phyloP scores from a whole-genome alignment of 2,329 filamentous ascomycete species.

The Exserohilum rostratum region DNA sequence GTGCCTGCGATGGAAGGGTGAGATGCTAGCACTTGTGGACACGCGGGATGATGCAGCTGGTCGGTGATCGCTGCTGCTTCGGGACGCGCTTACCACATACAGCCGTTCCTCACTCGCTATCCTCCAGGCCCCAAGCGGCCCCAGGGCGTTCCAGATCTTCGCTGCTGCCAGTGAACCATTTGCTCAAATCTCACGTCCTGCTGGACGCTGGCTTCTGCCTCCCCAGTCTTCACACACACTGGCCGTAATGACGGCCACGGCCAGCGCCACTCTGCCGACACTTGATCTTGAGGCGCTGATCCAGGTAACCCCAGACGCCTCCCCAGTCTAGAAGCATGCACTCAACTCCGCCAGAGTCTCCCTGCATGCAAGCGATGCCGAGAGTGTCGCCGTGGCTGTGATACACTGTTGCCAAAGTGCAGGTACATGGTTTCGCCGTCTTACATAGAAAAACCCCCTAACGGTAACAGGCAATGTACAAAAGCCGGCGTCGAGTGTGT shows the following conservation, averaged over 20 bases:
- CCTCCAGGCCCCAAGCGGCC: constrained; percentile 7
- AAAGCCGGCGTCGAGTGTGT: constrained; percentile 45
- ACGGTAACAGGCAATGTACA: constrained; percentile 40
- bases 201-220: background rate
- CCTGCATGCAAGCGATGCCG: constrained; percentile 46
- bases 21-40: constrained; percentile 11
- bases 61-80: constrained; percentile 21
- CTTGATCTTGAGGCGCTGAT: constrained; percentile 33
- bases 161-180: background rate
- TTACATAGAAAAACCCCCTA: constrained; percentile 8
- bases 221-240: background rate
- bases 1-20: constrained; percentile 11
- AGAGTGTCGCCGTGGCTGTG: constrained; percentile 45
- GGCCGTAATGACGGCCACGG: constrained; percentile 23
- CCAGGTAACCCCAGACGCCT: constrained; percentile 24
- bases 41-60: constrained; percentile 19
- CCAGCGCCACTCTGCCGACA: constrained; percentile 13
- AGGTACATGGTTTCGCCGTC: constrained; percentile 22
- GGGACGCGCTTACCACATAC: constrained; percentile 25
- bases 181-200: background rate
- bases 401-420: constrained; percentile 46
- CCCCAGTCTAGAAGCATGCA: constrained; percentile 1
- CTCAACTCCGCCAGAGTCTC: constrained; percentile 30
- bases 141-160: constrained; percentile 5
- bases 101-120: constrained; percentile 13